Conservation (phyloP, 1,139 yeast species). For the Saccharomycopsis crataegensis region DNA sequence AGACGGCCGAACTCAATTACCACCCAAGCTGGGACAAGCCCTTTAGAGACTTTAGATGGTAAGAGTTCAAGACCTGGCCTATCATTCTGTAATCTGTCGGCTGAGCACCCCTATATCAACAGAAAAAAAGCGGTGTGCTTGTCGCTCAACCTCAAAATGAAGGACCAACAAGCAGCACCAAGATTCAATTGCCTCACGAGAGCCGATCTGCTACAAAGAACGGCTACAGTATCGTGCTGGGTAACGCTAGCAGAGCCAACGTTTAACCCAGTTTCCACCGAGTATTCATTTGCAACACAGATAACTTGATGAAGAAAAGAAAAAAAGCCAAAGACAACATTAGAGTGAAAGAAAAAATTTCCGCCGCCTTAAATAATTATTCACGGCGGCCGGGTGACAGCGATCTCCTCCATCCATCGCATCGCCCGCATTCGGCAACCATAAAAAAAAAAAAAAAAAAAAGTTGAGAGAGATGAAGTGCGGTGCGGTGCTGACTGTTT, state of each 20-base stretch:
- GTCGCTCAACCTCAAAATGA: slow-evolving; percentile 17
- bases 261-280: slow-evolving; percentile 5
- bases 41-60: slow-evolving; percentile 13
- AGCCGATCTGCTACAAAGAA: slow-evolving; percentile 45
- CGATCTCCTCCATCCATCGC: too few species aligned
- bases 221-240: not conserved
- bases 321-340: not conserved
- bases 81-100: slow-evolving; percentile 57
- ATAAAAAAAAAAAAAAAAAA: not conserved
- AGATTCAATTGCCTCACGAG: slow-evolving; percentile 32
- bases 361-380: too few species aligned
- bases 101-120: slow-evolving; percentile 55
- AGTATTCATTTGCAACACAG: slow-evolving; percentile 14
- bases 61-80: slow-evolving; percentile 53
- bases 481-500: not conserved
- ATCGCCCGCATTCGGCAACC: too few species aligned
- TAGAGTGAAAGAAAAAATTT: not conserved
- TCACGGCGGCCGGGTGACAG: too few species aligned
- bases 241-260: not conserved
- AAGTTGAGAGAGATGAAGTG: too few species aligned
- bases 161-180: slow-evolving; percentile 7
- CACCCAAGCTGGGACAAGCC: not conserved
- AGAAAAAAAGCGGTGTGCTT: not conserved
- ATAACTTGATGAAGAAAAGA: slow-evolving; percentile 12
- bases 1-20: slow-evolving; percentile 24